A percentile compares a stretch with the other conserved stretches of the same genome.
phyloP scores from a whole-genome alignment of 2,329 filamentous ascomycete species.

The Penicillium sp. region DNA sequence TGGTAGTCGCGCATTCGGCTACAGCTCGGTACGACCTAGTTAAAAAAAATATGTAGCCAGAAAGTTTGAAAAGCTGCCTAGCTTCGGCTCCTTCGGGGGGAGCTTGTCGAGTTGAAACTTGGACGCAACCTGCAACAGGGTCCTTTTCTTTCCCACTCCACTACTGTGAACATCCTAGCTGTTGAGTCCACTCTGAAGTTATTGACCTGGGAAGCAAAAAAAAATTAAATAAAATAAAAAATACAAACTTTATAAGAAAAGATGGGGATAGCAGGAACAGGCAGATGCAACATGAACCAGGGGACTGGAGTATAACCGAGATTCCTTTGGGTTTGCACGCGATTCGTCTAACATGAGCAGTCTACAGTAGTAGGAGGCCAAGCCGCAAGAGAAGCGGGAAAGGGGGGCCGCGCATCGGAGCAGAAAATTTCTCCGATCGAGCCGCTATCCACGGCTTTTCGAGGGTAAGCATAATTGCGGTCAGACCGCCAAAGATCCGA shows the following conservation, averaged over 20 bases:
- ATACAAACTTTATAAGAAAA: neutral
- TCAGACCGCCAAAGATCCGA: constrained; percentile 10
- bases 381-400: neutral
- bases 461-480: constrained; percentile 18
- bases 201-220: neutral
- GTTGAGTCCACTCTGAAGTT: constrained; percentile 13
- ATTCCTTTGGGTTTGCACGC: constrained; percentile 5
- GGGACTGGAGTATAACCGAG: constrained; percentile 7
- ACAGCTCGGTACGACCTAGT: constrained; percentile 7
- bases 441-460: constrained; percentile 1
- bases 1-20: constrained; percentile 7
- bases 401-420: constrained; percentile 15
- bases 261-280: constrained; percentile 3
- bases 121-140: neutral
- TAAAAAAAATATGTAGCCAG: too few species aligned
- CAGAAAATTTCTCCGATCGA: constrained; percentile 19
- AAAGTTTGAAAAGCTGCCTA: constrained; percentile 6
- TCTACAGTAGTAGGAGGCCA: neutral
- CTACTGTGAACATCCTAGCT: neutral
- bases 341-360: neutral
- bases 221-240: neutral
- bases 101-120: constrained; percentile 6
- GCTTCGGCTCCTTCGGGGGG: neutral
- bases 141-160: neutral
- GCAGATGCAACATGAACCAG: constrained; percentile 15